Percentiles rank a stretch among this genome's conserved stretches.
Conservation (phyloP, 345 rosid genomes). For the Brassica rapa region DNA sequence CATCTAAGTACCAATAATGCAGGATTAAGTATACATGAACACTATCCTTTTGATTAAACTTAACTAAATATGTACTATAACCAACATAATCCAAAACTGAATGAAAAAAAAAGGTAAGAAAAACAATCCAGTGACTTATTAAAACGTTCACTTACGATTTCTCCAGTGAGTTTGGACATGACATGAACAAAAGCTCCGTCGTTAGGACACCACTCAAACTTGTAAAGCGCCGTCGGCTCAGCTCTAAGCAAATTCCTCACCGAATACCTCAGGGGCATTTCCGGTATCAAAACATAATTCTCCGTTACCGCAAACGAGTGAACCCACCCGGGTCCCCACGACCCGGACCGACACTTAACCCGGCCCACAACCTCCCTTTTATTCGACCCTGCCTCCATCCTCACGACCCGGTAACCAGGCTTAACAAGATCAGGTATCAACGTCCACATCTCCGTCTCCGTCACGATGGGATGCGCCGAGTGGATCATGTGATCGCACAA, state of each 20-base stretch:
- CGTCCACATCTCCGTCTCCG: conserved; percentile 74
- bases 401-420: conserved; percentile 79
- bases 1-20: not conserved
- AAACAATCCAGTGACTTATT: not conserved
- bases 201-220: conserved; percentile 88
- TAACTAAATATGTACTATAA: not conserved
- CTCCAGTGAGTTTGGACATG: conserved; percentile 88
- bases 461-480: conserved; percentile 89
- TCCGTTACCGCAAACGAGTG: conserved; percentile 94
- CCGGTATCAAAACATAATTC: conserved; percentile 78
- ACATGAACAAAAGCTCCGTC: conserved; percentile 75
- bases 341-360: conserved; percentile 75
- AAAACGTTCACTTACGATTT: conserved; percentile 53
- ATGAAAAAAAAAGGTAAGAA: not conserved
- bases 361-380: conserved; percentile 85
- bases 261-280: conserved; percentile 89
- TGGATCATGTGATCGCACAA: conserved; percentile 73
- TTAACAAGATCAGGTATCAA: conserved; percentile 74
- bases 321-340: conserved; percentile 91
- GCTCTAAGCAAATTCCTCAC: conserved; percentile 75
- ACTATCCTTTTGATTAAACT: not conserved
- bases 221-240: conserved; percentile 90
- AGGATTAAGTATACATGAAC: not conserved
- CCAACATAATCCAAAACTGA: not conserved
- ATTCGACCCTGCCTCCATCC: conserved; percentile 74